Conservation (phyloP, 768 basidiomycete species). For the Mycena rebaudengoi region DNA sequence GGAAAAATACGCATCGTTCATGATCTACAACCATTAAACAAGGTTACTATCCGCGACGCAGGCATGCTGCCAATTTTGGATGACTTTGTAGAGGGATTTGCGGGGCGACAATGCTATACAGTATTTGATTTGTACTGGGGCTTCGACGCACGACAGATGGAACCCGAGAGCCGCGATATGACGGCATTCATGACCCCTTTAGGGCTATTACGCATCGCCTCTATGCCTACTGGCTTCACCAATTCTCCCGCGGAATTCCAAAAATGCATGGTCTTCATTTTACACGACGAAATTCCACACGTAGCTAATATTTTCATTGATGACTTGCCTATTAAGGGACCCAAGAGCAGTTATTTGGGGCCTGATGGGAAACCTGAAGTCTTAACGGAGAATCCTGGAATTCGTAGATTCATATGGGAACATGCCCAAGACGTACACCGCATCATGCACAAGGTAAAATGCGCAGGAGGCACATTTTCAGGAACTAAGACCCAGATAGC, state of each 20-base stretch:
- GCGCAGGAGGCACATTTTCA: background rate
- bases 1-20: conserved; percentile 45
- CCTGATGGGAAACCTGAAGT: background rate
- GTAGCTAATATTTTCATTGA: background rate
- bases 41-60: conserved; percentile 46
- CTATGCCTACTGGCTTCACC: too few relatives aligned
- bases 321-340: background rate
- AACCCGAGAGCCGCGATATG: too few relatives aligned
- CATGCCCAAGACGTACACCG: conserved; percentile 26
- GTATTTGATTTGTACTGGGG: too few relatives aligned
- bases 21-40: conserved; percentile 47
- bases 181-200: too few relatives aligned
- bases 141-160: too few relatives aligned
- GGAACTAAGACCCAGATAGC: background rate
- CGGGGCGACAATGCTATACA: too few relatives aligned
- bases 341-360: background rate
- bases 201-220: too few relatives aligned
- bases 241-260: background rate
- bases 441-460: conserved; percentile 22
- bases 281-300: background rate
- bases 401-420: conserved; percentile 30
- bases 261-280: background rate
- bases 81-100: too few relatives aligned
- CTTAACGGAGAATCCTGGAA: background rate
- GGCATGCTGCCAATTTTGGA: too few relatives aligned